phyloP scores from a whole-genome alignment of 2,329 filamentous ascomycete genomes.

The Xylariomycetidae sp. region DNA sequence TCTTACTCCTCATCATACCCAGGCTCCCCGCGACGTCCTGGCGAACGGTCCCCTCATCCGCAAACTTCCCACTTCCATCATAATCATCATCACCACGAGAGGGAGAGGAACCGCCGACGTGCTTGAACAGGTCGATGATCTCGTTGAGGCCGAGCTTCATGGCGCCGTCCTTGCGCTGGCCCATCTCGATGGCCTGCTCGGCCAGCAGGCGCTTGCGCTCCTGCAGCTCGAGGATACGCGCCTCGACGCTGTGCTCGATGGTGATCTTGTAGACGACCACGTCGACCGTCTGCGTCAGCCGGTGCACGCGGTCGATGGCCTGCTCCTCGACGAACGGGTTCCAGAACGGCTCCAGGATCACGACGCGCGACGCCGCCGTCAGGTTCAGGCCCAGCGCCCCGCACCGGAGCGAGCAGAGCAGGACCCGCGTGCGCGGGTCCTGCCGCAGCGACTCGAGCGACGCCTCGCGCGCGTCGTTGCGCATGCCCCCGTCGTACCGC shows the following conservation, averaged over 20 bases:
- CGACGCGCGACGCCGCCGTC: slow-evolving; percentile 86
- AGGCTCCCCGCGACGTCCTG: background rate
- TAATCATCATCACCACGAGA: too few relatives aligned
- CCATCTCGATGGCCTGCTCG: slow-evolving; percentile 84
- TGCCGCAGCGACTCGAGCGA: slow-evolving; percentile 73
- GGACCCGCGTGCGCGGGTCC: slow-evolving; percentile 69
- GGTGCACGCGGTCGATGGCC: slow-evolving; percentile 95
- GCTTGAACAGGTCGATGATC: slow-evolving; percentile 84
- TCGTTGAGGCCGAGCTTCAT: slow-evolving; percentile 89
- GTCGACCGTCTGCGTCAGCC: slow-evolving; percentile 93
- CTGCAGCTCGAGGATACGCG: slow-evolving; percentile 89
- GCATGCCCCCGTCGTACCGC: slow-evolving; percentile 93
- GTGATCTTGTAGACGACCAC: slow-evolving; percentile 95
- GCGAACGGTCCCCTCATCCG: too few relatives aligned
- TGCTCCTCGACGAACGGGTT: slow-evolving; percentile 99
- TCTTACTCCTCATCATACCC: background rate
- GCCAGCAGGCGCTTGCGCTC: slow-evolving; percentile 89
- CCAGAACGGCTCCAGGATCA: slow-evolving; percentile 98
- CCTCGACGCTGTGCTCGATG: slow-evolving; percentile 81
- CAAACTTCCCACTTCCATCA: too few relatives aligned
- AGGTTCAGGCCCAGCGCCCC: slow-evolving; percentile 90
- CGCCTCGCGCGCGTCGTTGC: slow-evolving; percentile 85
- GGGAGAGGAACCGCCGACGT: slow-evolving; percentile 49
- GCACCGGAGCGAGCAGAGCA: slow-evolving; percentile 92
- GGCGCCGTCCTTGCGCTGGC: slow-evolving; percentile 62